Conservation (phyloP, 495 filamentous ascomycete genomes). For the Lentithecium fluviatile region DNA sequence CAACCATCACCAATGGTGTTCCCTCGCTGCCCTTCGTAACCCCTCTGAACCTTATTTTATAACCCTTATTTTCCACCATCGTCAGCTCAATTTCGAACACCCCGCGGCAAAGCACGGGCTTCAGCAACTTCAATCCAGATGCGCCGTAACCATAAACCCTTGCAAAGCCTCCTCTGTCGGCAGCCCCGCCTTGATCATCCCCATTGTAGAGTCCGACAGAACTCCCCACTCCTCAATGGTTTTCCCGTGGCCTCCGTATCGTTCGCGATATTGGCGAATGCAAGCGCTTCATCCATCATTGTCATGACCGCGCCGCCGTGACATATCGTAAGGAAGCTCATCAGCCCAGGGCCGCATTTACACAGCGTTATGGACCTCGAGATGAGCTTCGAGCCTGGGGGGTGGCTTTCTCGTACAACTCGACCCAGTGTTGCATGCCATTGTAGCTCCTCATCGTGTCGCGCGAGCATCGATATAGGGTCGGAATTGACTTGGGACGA, state of each 20-base stretch:
- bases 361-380: conserved; percentile 6
- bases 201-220: background rate
- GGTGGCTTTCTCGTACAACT: conserved; percentile 16
- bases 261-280: conserved; percentile 15
- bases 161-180: conserved; percentile 14
- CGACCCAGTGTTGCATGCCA: conserved; percentile 15
- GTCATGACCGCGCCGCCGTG: conserved; percentile 29
- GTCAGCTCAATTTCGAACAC: conserved; percentile 23
- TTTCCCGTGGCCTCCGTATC: background rate
- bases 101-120: conserved; percentile 22
- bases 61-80: conserved; percentile 20
- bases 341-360: conserved; percentile 16
- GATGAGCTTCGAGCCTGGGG: conserved; percentile 3
- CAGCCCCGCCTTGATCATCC: background rate
- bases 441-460: conserved; percentile 17
- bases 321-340: conserved; percentile 21
- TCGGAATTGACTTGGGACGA: background rate
- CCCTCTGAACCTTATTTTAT: conserved; percentile 18
- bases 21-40: conserved; percentile 23
- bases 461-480: conserved; percentile 9
- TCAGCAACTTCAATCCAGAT: conserved; percentile 25
- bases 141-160: conserved; percentile 26
- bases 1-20: conserved; percentile 8
- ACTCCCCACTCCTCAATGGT: background rate
- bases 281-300: conserved; percentile 31